These are phyloP conservation scores for Ceratopteris richardii DNA, from an alignment of 75 land plant genomes.

Conservation along the genomic window DNA sequence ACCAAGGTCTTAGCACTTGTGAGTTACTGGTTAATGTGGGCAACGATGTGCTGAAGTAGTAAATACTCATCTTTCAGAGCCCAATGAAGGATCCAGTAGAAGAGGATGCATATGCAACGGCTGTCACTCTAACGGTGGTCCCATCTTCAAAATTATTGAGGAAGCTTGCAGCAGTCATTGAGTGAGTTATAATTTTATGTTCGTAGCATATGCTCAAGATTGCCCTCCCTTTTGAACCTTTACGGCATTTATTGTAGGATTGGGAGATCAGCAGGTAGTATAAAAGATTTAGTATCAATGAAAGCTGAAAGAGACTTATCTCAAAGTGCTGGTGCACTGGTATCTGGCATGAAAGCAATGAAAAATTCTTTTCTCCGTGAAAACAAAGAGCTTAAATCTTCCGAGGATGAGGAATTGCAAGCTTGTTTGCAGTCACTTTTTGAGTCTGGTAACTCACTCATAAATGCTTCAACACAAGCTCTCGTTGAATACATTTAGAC, in stretches of 20 bases:
- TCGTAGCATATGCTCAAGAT: background rate
- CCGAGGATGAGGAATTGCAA: conserved; percentile 30
- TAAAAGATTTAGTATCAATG: conserved; percentile 21
- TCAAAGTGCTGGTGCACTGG: conserved; percentile 31
- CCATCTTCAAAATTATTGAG: conserved; percentile 49
- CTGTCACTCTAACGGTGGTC: conserved; percentile 16
- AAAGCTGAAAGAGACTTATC: conserved; percentile 12
- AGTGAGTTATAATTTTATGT: conserved; percentile 38
- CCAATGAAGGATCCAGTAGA: conserved; percentile 23
- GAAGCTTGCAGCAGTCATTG: conserved; percentile 54
- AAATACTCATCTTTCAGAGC: conserved; percentile 24
- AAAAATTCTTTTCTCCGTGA: conserved; percentile 63
- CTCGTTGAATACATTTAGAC: background rate
- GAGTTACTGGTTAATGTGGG: too few relatives aligned
- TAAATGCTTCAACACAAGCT: too few relatives aligned
- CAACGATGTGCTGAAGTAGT: too few relatives aligned
- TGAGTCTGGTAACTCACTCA: conserved; percentile 60
- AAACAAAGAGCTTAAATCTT: conserved; percentile 52
- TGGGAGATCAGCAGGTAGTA: conserved; percentile 14
- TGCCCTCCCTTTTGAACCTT: background rate
- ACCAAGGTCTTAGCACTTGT: too few relatives aligned
- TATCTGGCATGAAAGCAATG: conserved; percentile 53
- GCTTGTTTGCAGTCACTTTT: conserved; percentile 47
- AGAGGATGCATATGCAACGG: conserved; percentile 28
- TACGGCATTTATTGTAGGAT: conserved; percentile 11